phyloP scores from a whole-genome alignment of 108 stramenopile species.

The Fistulifera pelliculosa region DNA sequence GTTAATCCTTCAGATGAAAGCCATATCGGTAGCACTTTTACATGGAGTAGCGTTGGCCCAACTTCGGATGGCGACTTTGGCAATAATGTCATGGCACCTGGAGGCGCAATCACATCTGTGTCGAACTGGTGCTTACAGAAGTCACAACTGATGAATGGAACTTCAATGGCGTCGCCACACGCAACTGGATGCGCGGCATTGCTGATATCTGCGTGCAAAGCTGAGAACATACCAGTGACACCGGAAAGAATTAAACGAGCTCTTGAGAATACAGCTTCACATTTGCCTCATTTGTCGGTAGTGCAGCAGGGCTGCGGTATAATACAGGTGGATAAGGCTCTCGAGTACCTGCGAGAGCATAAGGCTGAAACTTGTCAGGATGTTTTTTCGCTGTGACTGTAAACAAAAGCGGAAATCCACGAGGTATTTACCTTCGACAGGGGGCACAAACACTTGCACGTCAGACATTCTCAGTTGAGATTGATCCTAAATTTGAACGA shows the following conservation, averaged over 20 bases:
- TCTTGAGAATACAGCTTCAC: conserved; percentile 60
- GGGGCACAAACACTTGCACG: conserved; percentile 21
- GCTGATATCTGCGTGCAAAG: conserved; percentile 65
- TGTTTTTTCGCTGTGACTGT: conserved; percentile 29
- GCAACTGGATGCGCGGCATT: conserved; percentile 76
- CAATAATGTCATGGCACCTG: conserved; percentile 77
- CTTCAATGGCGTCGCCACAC: conserved; percentile 73
- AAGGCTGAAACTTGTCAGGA: conserved; percentile 21
- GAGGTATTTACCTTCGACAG: conserved; percentile 79
- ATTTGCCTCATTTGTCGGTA: background rate
- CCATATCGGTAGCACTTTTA: conserved; percentile 48
- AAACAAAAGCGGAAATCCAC: conserved; percentile 23
- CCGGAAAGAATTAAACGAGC: conserved; percentile 58
- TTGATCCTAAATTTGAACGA: conserved; percentile 40
- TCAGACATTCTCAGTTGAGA: conserved; percentile 31
- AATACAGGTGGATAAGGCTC: conserved; percentile 56
- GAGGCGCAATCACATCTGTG: conserved; percentile 84
- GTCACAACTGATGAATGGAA: conserved; percentile 82
- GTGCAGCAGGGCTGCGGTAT: conserved; percentile 57
- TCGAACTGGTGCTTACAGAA: conserved; percentile 76
- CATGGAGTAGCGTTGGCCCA: conserved; percentile 84
- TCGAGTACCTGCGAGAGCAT: conserved; percentile 21
- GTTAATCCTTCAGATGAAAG: conserved; percentile 11
- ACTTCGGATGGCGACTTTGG: conserved; percentile 69
- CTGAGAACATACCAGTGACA: conserved; percentile 35